phyloP scores from a whole-genome alignment of 306 rosid genomes.

The Fragaria vesca region DNA sequence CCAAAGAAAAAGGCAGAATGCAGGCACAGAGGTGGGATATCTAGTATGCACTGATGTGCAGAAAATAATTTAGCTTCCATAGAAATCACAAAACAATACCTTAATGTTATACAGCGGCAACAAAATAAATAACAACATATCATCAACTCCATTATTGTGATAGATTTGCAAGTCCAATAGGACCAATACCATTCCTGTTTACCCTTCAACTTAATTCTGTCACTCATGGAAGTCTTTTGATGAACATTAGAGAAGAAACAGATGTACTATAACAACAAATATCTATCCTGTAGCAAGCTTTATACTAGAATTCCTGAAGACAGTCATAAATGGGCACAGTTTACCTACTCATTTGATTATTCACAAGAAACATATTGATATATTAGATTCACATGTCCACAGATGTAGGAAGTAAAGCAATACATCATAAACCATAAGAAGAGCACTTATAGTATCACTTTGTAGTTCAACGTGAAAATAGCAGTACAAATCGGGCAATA shows the following conservation, averaged over 20 bases:
- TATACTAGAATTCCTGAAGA: no score
- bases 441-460: neutral
- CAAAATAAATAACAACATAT: neutral
- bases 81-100: conserved; percentile 4
- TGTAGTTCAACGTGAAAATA: neutral
- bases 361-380: neutral
- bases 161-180: no score
- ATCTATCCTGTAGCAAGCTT: no score
- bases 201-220: no score
- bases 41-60: no score
- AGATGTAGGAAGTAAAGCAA: neutral
- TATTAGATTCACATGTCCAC: neutral
- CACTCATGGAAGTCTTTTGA: no score
- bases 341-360: neutral
- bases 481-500: neutral
- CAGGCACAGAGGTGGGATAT: neutral
- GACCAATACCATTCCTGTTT: no score
- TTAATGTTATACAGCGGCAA: neutral
- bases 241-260: no score
- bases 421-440: neutral
- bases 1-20: neutral
- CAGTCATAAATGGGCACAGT: no score
- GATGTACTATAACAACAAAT: no score
- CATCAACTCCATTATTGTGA: neutral
- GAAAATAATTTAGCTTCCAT: neutral